Conservation (phyloP, 2,329 filamentous ascomycete genomes). For the Calonectria hawksworthii region DNA sequence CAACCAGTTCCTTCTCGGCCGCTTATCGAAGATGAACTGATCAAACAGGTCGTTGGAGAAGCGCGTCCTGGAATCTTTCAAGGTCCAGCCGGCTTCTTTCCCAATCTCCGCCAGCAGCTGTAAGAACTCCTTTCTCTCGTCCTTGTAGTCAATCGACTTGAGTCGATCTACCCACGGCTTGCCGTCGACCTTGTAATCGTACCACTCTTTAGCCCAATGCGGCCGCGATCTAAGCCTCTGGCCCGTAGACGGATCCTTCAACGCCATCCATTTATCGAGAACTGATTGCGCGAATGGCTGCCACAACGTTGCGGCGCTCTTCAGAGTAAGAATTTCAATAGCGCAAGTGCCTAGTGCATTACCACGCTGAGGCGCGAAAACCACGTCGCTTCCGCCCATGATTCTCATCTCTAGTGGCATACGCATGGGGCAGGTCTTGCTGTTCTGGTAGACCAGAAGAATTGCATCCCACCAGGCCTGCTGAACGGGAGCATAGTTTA, state of each 20-base stretch:
- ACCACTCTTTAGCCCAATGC: neutral
- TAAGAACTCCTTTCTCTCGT: neutral
- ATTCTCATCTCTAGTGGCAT: neutral
- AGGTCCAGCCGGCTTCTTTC: neutral
- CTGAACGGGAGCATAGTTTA: neutral
- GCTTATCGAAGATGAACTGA: neutral
- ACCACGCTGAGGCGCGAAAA: neutral
- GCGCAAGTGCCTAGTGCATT: neutral
- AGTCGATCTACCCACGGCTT: neutral
- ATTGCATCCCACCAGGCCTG: conserved; percentile 1
- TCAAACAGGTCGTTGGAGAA: neutral
- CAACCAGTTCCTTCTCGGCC: too few species aligned
- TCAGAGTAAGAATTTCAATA: neutral
- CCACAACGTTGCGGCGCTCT: neutral
- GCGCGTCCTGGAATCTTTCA: neutral
- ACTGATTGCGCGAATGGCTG: neutral
- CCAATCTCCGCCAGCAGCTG: neutral
- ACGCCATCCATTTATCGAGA: neutral
- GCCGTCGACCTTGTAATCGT: neutral
- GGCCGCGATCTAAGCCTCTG: neutral
- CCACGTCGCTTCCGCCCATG: neutral
- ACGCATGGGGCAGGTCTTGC: neutral
- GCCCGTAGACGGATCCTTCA: neutral
- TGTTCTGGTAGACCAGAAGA: neutral
- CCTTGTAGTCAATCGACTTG: neutral